Evolutionary conservation across 352 stramenopile genomes (phyloP), one percentile per base, ranked within the genome.

Genomic region (Pythium aristosporum): DNA sequence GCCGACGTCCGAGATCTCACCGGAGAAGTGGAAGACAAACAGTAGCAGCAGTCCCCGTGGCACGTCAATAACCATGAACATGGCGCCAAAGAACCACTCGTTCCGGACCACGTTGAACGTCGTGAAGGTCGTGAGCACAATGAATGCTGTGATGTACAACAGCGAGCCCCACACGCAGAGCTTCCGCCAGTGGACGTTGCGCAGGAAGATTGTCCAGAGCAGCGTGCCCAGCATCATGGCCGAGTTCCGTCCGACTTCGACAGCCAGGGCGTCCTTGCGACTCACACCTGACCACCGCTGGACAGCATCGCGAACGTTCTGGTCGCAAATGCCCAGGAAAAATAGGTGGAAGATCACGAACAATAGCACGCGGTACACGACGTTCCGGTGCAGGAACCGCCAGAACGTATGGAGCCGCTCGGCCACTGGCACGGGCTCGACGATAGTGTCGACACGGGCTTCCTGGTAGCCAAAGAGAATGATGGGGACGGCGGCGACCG

Each of bases 1-100:
- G 5, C 78, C 82, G 5, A 76, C 57, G 25, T 81, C 65, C 1
- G 80, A 66, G 55, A 89, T 80, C 53, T 91, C 82, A 1, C 76
- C 85, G 2, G 69, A 65, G 2, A 71, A 58, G 12, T 84, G 20
- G 39, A 87, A 43, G 0, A 47, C 65, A 41, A 75, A 82, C 13
- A 91, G 41, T 36, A 74, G 39, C n/a, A 86, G 55, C 70, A 69
- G 79, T 3, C 51, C 69, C 16, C 76, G 74, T 0, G 76, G 70
- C 41, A 85, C 65, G n/a, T 73, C 67, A 3, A 72, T 30, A 1
- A 87, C 18, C 1, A 63, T 61, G 0, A 63, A 54, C 11, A 70
- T 57, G n/a, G 76, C n/a, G 1, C 52, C 44, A 39, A 81, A 91
- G 39, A 77, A 81, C 69, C 67, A 77, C 10, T 75, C 68, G 23